A percentile compares a stretch with the other conserved stretches of the same genome.
Conservation (phyloP, 345 rosid species). For the Clausena lansium region DNA sequence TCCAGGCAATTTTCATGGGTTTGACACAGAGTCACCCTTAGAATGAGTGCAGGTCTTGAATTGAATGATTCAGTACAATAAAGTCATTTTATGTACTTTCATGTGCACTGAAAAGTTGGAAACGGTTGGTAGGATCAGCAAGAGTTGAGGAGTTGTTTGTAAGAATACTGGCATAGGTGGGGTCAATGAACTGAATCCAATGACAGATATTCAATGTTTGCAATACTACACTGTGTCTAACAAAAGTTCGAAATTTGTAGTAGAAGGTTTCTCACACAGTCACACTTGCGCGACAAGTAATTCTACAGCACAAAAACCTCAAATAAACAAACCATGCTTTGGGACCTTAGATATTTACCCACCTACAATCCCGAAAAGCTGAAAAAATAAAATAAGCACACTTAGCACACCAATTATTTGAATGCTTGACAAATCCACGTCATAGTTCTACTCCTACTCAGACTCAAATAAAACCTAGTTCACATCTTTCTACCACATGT, state of each 20-base stretch:
- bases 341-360: slow-evolving; percentile 24
- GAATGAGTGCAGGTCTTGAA: neutral
- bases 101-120: neutral
- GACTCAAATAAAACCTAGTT: neutral
- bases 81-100: neutral
- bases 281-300: neutral
- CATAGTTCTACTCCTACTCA: slow-evolving; percentile 5
- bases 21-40: neutral
- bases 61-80: neutral
- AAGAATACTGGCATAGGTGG: neutral
- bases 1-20: neutral
- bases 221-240: neutral
- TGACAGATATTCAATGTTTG: no score
- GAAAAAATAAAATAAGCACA: slow-evolving; percentile 16
- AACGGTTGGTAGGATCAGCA: no score
- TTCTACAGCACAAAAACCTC: slow-evolving; percentile 6
- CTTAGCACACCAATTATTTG: slow-evolving; percentile 11
- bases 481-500: neutral
- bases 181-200: neutral
- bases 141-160: no score
- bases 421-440: slow-evolving; percentile 13
- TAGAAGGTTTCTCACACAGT: slow-evolving; percentile 4
- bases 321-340: slow-evolving; percentile 2
- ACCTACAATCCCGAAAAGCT: slow-evolving; percentile 10
- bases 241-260: neutral